phyloP scores from a whole-genome alignment of 148 eudicot genomes.

The Bassia scoparia region DNA sequence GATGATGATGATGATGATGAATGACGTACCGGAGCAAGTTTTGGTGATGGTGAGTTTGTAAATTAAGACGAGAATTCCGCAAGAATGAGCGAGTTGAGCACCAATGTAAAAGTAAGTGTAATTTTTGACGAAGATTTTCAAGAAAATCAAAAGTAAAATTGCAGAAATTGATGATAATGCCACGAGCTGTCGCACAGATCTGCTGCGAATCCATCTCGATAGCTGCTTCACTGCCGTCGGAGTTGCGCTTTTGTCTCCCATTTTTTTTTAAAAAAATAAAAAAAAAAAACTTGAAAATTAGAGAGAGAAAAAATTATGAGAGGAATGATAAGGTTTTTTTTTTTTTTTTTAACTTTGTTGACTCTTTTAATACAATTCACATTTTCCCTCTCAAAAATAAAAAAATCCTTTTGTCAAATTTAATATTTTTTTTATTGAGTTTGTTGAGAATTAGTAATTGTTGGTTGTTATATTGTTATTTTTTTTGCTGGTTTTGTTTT shows the following conservation, averaged over 20 bases:
- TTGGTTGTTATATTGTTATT: no score
- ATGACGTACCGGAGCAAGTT: conserved; percentile 60
- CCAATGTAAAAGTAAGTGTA: conserved; percentile 46
- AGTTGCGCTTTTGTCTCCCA: conserved; percentile 60
- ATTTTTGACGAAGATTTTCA: conserved; percentile 38
- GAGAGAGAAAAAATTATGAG: neutral
- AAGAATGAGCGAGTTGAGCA: conserved; percentile 54
- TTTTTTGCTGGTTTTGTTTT: no score
- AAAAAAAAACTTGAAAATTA: neutral
- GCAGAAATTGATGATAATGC: conserved; percentile 33
- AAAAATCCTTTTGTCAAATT: no score
- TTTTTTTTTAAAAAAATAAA: no score
- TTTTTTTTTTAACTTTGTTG: no score
- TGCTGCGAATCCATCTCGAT: conserved; percentile 51
- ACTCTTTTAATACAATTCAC: no score
- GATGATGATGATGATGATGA: neutral
- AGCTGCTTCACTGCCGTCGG: conserved; percentile 39
- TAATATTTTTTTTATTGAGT: no score
- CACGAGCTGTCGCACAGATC: conserved; percentile 48
- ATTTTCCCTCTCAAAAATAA: no score
- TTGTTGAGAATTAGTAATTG: no score
- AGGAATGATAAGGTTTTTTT: no score
- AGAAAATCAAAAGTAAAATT: conserved; percentile 33
- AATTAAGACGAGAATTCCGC: conserved; percentile 56
- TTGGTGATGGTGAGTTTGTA: conserved; percentile 66